phyloP scores from a whole-genome alignment of 805 yeast genomes.

The Metschnikowia amazonensis region DNA sequence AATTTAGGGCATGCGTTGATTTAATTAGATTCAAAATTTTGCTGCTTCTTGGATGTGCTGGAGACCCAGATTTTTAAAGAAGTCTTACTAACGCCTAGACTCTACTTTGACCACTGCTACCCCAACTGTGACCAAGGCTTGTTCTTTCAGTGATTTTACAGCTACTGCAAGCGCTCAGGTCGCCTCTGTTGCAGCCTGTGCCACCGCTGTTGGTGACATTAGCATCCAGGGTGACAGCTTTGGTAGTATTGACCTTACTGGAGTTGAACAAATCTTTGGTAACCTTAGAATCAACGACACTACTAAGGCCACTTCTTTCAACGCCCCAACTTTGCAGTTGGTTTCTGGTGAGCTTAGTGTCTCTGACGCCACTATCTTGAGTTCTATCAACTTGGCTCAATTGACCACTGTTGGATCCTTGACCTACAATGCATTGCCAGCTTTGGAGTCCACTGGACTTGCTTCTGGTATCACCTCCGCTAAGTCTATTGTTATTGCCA shows the following conservation, averaged over 20 bases:
- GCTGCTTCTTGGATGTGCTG: too few relatives aligned
- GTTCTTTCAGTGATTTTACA: slow-evolving; percentile 62
- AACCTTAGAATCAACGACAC: slow-evolving; percentile 65
- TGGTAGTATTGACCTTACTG: slow-evolving; percentile 64
- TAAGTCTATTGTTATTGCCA: slow-evolving; percentile 64
- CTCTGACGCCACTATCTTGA: slow-evolving; percentile 59
- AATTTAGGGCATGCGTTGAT: too few relatives aligned
- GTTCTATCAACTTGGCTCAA: slow-evolving; percentile 68
- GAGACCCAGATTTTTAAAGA: neutral
- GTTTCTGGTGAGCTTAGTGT: slow-evolving; percentile 70
- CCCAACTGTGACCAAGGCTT: slow-evolving; percentile 57
- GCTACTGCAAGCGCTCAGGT: slow-evolving; percentile 80
- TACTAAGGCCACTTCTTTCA: slow-evolving; percentile 54
- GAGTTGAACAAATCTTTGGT: slow-evolving; percentile 76
- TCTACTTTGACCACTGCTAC: slow-evolving; percentile 47
- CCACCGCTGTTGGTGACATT: slow-evolving; percentile 76
- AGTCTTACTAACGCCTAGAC: slow-evolving; percentile 27
- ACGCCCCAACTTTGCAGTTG: slow-evolving; percentile 75
- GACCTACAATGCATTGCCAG: slow-evolving; percentile 81
- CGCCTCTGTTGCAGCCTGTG: slow-evolving; percentile 69
- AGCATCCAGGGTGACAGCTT: slow-evolving; percentile 57
- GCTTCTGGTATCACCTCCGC: slow-evolving; percentile 67
- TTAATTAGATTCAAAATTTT: too few relatives aligned
- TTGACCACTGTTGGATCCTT: slow-evolving; percentile 80
- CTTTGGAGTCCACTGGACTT: slow-evolving; percentile 67